phyloP scores from a whole-genome alignment of 768 basidiomycete species.

The Naematelia aurantialba region DNA sequence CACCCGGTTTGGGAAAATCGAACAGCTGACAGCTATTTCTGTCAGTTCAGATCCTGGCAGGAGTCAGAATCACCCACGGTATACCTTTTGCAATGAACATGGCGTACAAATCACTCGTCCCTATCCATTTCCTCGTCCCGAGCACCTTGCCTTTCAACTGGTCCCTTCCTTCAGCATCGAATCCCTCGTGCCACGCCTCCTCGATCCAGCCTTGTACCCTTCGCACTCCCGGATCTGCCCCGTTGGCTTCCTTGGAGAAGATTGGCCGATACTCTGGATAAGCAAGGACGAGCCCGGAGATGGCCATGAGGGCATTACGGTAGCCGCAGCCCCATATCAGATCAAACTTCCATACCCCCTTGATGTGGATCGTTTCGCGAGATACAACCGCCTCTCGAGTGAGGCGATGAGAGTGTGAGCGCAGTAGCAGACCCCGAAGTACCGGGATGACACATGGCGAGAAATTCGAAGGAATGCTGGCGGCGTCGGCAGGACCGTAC shows the following conservation, averaged over 20 bases:
- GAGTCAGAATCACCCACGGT: constrained; percentile 64
- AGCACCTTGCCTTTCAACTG: constrained; percentile 59
- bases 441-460: constrained; percentile 42
- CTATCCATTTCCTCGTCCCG: constrained; percentile 71
- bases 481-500: not conserved
- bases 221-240: constrained; percentile 60
- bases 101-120: constrained; percentile 74
- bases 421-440: constrained; percentile 18
- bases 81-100: constrained; percentile 75
- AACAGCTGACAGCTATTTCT: constrained; percentile 56
- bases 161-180: constrained; percentile 65
- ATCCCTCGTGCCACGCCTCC: constrained; percentile 73
- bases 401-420: constrained; percentile 16
- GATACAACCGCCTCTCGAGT: constrained; percentile 40
- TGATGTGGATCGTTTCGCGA: constrained; percentile 35
- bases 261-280: constrained; percentile 22
- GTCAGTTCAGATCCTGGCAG: constrained; percentile 54
- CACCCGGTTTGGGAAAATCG: constrained; percentile 43
- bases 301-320: constrained; percentile 52
- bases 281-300: constrained; percentile 30
- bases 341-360: constrained; percentile 38
- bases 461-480: constrained; percentile 35
- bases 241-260: constrained; percentile 48
- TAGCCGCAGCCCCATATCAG: constrained; percentile 48
- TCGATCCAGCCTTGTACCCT: constrained; percentile 78